These are phyloP conservation scores for Ophiostoma ulmi DNA, from an alignment of 2,329 filamentous ascomycete genomes.

Conservation along the genomic window DNA sequence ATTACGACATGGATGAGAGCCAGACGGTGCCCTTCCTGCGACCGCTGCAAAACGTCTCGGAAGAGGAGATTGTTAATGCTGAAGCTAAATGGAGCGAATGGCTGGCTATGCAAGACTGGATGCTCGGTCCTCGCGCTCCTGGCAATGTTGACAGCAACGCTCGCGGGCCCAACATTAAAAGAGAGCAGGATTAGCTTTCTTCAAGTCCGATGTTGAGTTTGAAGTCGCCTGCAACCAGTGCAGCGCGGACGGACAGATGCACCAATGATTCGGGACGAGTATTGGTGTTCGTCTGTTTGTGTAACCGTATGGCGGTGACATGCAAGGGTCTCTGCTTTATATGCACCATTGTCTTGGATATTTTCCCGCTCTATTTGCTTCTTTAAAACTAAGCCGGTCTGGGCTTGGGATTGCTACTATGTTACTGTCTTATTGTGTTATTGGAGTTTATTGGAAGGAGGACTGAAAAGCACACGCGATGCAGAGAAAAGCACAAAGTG, in stretches of 20 bases:
- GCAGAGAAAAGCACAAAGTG: neutral
- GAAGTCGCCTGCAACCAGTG: too few species aligned
- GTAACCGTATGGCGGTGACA: neutral
- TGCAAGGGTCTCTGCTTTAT: neutral
- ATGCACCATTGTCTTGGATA: too few species aligned
- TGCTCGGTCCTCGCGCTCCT: constrained; percentile 58
- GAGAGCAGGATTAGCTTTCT: neutral
- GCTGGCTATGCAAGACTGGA: constrained; percentile 97
- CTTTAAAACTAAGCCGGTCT: too few species aligned
- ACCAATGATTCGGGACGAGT: too few species aligned
- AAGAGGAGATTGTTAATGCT: constrained; percentile 75
- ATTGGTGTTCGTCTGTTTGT: neutral
- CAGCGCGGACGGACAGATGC: neutral
- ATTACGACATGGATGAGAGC: constrained; percentile 80
- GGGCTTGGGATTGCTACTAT: neutral
- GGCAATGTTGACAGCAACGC: neutral
- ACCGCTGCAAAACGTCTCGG: constrained; percentile 69
- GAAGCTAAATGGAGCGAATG: constrained; percentile 89
- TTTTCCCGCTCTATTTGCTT: too few species aligned
- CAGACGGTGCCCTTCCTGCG: constrained; percentile 84
- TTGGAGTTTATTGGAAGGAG: neutral
- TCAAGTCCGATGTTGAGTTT: neutral
- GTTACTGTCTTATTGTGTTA: neutral
- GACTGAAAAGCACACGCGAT: constrained; percentile 7
- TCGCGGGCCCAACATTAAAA: neutral